Evolutionary conservation across 106 monocot species (phyloP), one percentile per base, ranked within the genome.

Genomic region (Hemerocallis citrina): DNA sequence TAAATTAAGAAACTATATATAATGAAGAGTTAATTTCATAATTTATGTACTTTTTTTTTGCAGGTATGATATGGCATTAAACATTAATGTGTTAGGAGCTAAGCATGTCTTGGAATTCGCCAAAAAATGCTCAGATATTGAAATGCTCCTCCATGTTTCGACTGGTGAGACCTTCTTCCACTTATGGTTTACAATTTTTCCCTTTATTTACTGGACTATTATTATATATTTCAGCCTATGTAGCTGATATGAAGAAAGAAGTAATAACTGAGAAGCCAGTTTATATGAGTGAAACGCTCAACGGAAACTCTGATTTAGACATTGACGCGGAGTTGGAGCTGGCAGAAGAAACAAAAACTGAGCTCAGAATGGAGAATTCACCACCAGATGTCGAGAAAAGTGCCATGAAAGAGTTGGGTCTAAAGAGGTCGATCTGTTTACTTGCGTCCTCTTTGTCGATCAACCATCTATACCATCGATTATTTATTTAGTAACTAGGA

Each of bases 91-190:
- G 13, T 35, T 81, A 20, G 81, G 81, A 54, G 75, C 76, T 16
- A 81, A 76, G 55, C 27, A 81, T 72, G 63, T 76, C 10, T 34
- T 75, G 51, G 62, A 72, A 7, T 72, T 81, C 30, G 76, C 81
- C 21, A 72, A 76, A 44, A 57, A 64, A 57, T 81, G 81, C 23
- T 34, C 8, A 0, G 62, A 71, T 13, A 40, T 75, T 12, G 40
- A 75, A 28, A 68, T 81, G 66, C 57, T 81, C 13, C 75, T 81
- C 38, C 80, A 81, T 68, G 80, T 81, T 47, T 81, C 80, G 28
- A 75, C 71, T 63, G 80, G 80, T 21, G 57, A 51, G 42, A 6
- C 4, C 14, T 49, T 49, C 49, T 49, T n/a, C n/a, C n/a, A 24
- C n/a, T n/a, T n/a, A n/a, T n/a, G n/a, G n/a, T n/a, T n/a, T n/a